Evolutionary conservation across 768 basidiomycete genomes (phyloP).

Genomic region (Boletus bicolor): DNA sequence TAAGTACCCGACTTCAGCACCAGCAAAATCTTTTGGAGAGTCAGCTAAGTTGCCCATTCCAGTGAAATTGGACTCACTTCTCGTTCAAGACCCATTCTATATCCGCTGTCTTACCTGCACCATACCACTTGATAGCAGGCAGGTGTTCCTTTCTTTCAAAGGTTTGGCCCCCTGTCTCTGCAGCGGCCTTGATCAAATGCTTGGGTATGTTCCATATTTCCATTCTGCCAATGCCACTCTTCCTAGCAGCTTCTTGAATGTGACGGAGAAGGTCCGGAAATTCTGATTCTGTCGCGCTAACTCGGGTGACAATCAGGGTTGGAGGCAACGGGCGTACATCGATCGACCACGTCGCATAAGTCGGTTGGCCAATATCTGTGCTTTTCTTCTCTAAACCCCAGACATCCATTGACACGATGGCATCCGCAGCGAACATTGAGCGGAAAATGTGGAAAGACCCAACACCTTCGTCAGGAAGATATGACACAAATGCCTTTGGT

Average conservation of each 20-base stretch:
- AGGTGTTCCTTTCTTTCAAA: constrained; percentile 38
- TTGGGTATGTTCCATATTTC: constrained; percentile 48
- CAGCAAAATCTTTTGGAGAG: constrained; percentile 36
- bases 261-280: constrained; percentile 37
- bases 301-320: constrained; percentile 44
- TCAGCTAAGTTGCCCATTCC: not conserved
- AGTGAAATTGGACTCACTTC: constrained; percentile 31
- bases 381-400: constrained; percentile 21
- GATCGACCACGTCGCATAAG: constrained; percentile 45
- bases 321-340: constrained; percentile 32
- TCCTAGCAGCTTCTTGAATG: constrained; percentile 35
- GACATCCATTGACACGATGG: constrained; percentile 12
- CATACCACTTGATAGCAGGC: constrained; percentile 51
- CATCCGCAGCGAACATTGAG: constrained; percentile 18
- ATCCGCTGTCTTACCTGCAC: constrained; percentile 29
- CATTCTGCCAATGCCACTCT: constrained; percentile 34
- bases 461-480: constrained; percentile 46
- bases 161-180: constrained; percentile 31
- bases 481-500: constrained; percentile 32
- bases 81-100: constrained; percentile 50
- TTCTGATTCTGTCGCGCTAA: constrained; percentile 30
- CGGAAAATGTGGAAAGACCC: constrained; percentile 43
- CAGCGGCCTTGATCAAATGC: constrained; percentile 29
- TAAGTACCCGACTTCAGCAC: constrained; percentile 29
- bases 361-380: constrained; percentile 1